Evolutionary conservation across 2,329 filamentous ascomycete genomes (phyloP), one percentile per base, ranked within the genome.

Genomic region (Clathrospora elynae): DNA sequence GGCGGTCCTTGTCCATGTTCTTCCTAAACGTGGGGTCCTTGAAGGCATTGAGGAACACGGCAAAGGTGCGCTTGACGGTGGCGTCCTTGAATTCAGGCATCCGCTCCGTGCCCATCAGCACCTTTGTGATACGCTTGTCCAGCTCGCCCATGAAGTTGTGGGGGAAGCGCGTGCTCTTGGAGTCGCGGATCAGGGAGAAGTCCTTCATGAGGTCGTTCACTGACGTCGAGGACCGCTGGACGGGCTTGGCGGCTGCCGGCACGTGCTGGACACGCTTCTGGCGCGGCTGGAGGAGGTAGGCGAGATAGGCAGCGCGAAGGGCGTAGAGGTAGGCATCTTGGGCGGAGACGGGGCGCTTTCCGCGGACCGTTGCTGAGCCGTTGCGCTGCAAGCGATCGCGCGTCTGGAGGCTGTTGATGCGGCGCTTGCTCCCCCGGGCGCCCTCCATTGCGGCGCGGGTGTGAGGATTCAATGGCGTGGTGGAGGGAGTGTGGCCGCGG

Each of bases 301-400:
- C 81, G 45, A 99, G 86, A 72, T 90, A 96, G 57, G 92, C 92
- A 57, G 88, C 85, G 51, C 93, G 87, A 40, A 99, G 83, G 60
- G 91, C 90, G 73, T 90, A 96, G 52, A 85, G 87, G 74, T 95
- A 96, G 66, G 90, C 91, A 72, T 96, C 90, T 60, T 95, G 87
- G 68, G 77, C 65, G 49, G 66, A 63, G 42, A 77, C 67, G 42
- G 63, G 55, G 41, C 63, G 68, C 49, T 70, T 71, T 46, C 60
- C 61, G 41, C 67, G 64, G 6, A 50, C 44, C 37, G 66, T 67
- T 32, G 67, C 71, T 42, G 64, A 66, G 54, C 55, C 48, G 35
- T 66, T 58, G 30, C 72, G 72, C 54, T 71, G 67, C 29, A 71
- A 63, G 35, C 70, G 61, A 26, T 73, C 71, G 17, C 67, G 64